phyloP scores from a whole-genome alignment of 495 filamentous ascomycete genomes.

The Staphylotrichum tortipilum region DNA sequence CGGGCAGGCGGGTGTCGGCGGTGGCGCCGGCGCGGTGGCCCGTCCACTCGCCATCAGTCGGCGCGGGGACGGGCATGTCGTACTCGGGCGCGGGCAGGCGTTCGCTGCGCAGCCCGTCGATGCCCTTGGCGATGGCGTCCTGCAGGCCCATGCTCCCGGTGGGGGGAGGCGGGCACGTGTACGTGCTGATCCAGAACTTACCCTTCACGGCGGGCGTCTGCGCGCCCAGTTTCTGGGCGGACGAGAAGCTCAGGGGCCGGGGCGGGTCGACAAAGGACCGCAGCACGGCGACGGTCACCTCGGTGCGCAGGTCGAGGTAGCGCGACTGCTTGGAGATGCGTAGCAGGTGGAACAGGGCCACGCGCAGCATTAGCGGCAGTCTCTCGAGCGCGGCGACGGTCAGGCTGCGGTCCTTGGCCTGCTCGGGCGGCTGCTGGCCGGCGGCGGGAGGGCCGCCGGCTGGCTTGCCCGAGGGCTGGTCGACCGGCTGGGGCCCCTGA shows the following conservation, averaged over 20 bases:
- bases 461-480: too few relatives aligned
- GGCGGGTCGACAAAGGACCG: conserved; percentile 49
- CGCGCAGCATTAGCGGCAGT: conserved; percentile 59
- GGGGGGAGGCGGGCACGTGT: conserved; percentile 41
- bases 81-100: conserved; percentile 31
- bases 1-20: conserved; percentile 45
- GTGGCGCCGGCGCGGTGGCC: conserved; percentile 56
- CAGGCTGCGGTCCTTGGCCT: conserved; percentile 25
- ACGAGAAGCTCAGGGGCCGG: conserved; percentile 43
- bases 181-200: conserved; percentile 69
- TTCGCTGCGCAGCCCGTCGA: conserved; percentile 56
- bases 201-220: conserved; percentile 65
- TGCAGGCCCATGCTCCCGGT: conserved; percentile 45
- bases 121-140: conserved; percentile 52
- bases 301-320: conserved; percentile 74
- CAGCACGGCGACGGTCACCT: conserved; percentile 60
- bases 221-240: conserved; percentile 52
- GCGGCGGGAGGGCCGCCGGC: background rate
- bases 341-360: conserved; percentile 58
- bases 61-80: conserved; percentile 41
- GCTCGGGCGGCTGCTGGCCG: background rate
- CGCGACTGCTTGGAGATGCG: conserved; percentile 54
- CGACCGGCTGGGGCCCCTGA: too few relatives aligned
- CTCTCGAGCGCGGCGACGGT: conserved; percentile 45
- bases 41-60: conserved; percentile 82